Base-by-base conservation (phyloP, 2,329 filamentous ascomycete genomes). In the Pseudocercospora crystallina region DNA sequence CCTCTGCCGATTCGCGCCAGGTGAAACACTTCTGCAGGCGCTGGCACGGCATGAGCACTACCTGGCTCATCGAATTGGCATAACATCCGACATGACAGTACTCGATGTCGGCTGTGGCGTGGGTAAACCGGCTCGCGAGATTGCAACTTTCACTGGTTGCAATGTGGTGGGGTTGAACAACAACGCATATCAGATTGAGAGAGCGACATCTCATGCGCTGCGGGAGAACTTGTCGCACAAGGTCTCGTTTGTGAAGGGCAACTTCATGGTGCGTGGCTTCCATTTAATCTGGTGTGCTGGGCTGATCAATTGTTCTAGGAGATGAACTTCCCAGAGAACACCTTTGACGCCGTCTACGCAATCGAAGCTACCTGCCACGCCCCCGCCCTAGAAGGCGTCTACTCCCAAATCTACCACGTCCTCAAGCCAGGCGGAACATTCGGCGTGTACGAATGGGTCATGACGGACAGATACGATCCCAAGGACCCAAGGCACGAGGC, bases 1-100 rank as follows among this genome's bases (percentile, higher is more conserved):
- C 75, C 96, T 96, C 79, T 94, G 89, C 75, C 89, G 90, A 55
- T 95, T 90, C 72, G 86, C 89, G 39, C 75, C 83, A 59, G 86
- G 87, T 66, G 91, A 96, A 75, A 77, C 82, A 47, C 95, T 96
- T 75, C 77, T 83, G 71, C 87, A 91, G 73, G 90, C 90, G 58
- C 94, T 96, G 73, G 88, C 54, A 5, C 61, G 62, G 1, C 59
- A 65, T 41, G 65, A 66, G 29, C 64, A 67, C 47, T 61, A 62
- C 29, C 53, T 69, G 34, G 66, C 66, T 1, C 43, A 59, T 31
- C 47, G 57, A 8, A 56, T 65, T 26, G 37, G 49, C 12, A 46
- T 69, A 11, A 44, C 53, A 15, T 41, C 54, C 2, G 51, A 52
- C 11, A 65, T 63, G 62, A 59, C 56, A 20, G 62, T 68, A 2